Conservation (phyloP, 345 rosid genomes). For the Lepidium aucheri region DNA sequence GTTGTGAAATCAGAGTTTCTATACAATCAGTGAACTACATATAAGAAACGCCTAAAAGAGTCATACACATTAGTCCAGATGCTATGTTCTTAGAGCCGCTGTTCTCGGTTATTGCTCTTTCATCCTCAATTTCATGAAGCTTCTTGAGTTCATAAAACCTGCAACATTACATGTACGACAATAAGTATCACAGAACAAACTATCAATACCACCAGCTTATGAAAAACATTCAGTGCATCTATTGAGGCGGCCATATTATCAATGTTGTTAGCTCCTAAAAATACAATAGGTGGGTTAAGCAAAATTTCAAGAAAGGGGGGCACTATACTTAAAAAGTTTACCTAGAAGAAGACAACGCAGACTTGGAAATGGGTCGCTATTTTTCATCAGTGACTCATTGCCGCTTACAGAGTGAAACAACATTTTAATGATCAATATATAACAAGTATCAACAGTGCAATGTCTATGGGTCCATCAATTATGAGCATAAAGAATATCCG, state of each 20-base stretch:
- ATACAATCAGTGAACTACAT: neutral
- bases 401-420: constrained; percentile 37
- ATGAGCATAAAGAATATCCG: constrained; percentile 22
- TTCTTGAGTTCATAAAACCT: constrained; percentile 78
- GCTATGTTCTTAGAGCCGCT: constrained; percentile 74
- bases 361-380: constrained; percentile 48
- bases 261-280: constrained; percentile 62
- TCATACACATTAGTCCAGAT: constrained; percentile 67
- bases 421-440: neutral
- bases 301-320: constrained; percentile 5
- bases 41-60: neutral
- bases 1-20: neutral
- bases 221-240: constrained; percentile 60
- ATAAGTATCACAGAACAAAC: constrained; percentile 4
- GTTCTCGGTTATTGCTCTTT: constrained; percentile 40
- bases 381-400: constrained; percentile 29
- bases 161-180: neutral
- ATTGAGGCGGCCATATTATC: constrained; percentile 55
- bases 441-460: neutral
- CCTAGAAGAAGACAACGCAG: constrained; percentile 80
- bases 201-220: constrained; percentile 59
- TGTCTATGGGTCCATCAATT: neutral
- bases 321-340: constrained; percentile 23
- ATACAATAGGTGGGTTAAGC: neutral
- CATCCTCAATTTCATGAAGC: constrained; percentile 76